Evolutionary conservation across 2,329 filamentous ascomycete species (phyloP).

Genomic region (Sarocladium oryzae): DNA sequence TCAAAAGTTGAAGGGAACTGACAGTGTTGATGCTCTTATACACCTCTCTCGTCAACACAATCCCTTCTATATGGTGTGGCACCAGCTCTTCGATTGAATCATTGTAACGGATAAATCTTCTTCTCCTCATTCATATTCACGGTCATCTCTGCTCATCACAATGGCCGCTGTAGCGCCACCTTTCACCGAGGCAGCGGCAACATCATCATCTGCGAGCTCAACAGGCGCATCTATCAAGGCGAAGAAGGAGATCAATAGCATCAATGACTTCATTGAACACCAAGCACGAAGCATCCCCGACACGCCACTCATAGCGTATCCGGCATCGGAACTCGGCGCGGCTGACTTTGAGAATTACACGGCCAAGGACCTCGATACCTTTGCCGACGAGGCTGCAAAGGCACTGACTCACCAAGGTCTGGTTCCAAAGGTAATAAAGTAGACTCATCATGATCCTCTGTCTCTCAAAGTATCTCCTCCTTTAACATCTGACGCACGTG

Average conservation of each 20-base stretch:
- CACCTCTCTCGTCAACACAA: too few relatives aligned
- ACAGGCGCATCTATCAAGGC: neutral
- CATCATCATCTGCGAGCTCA: neutral
- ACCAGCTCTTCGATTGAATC: too few relatives aligned
- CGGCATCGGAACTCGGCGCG: constrained; percentile 14
- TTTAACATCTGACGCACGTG: too few relatives aligned
- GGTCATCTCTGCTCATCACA: neutral
- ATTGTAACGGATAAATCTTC: too few relatives aligned
- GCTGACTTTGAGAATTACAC: constrained; percentile 19
- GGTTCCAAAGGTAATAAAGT: constrained; percentile 11
- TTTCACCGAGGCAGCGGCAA: constrained; percentile 4
- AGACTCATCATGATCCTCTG: neutral
- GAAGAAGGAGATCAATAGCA: constrained; percentile 14
- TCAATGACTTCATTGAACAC: constrained; percentile 18
- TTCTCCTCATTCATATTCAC: too few relatives aligned
- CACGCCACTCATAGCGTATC: constrained; percentile 18
- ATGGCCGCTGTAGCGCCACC: constrained; percentile 14
- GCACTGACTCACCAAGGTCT: constrained; percentile 11
- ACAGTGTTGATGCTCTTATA: too few relatives aligned
- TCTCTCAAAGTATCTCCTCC: constrained; percentile 5
- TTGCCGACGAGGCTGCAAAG: constrained; percentile 18
- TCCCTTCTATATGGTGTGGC: too few relatives aligned
- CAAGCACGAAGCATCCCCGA: constrained; percentile 17
- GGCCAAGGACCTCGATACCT: constrained; percentile 17
- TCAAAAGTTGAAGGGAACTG: too few relatives aligned